phyloP scores from a whole-genome alignment of 2,329 filamentous ascomycete genomes.

The Claviceps spartinae region DNA sequence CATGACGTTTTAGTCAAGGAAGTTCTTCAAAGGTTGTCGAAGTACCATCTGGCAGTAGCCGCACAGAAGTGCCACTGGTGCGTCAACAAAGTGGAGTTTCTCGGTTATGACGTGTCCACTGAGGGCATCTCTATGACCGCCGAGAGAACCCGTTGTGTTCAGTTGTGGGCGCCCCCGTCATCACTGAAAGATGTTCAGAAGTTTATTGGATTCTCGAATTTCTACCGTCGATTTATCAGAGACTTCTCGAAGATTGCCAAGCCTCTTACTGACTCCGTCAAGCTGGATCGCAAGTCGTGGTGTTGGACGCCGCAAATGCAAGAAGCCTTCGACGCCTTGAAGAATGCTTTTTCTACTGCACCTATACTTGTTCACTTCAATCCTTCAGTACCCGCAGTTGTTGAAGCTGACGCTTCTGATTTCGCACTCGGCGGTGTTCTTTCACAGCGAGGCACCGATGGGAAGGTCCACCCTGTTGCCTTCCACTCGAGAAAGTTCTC shows the following conservation, averaged over 20 bases:
- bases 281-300: not conserved
- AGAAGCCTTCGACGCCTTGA: not conserved
- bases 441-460: too few species aligned
- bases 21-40: not conserved
- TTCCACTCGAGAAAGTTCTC: too few species aligned
- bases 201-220: not conserved
- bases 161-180: not conserved
- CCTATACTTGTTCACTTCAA: not conserved
- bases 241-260: not conserved
- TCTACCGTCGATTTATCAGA: not conserved
- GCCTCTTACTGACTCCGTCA: not conserved
- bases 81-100: not conserved
- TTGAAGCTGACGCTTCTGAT: too few species aligned
- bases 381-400: too few species aligned
- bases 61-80: not conserved
- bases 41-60: not conserved
- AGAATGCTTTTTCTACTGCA: not conserved
- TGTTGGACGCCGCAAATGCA: not conserved
- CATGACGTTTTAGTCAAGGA: not conserved
- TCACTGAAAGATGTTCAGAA: not conserved
- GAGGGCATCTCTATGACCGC: not conserved
- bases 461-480: too few species aligned
- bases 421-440: too few species aligned
- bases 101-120: not conserved
- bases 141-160: not conserved